Base-by-base conservation (phyloP, 1,284 basidiomycete genomes). In the Apiotrichum domesticum region DNA sequence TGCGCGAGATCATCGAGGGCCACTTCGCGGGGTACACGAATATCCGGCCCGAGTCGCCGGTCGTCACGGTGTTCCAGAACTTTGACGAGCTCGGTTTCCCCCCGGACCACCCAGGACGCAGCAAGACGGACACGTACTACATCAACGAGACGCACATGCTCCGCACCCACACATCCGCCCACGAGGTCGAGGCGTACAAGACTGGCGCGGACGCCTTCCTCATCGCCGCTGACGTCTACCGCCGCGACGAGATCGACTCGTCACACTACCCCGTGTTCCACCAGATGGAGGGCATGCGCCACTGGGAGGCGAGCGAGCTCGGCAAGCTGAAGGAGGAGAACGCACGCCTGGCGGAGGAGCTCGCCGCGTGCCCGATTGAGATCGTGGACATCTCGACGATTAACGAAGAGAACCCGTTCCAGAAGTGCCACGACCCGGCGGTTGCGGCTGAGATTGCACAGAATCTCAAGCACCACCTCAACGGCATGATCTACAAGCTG, bases 261-360 rank as follows among this genome's bases (percentile, higher is more conserved):
- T 90, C 87, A 8, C 96, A 99, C 76, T 98, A 98, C 75, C 96
- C 96, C 15, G 88, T 97, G 46, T 99, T 99, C 75, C 96, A 99
- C 77, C 96, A 99, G 78, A 92, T 97, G 80, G 96, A 99, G 75
- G 96, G 95, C 35, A 92, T 94, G 21, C 81, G 85, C 45, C 85
- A 97, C 51, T 93, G 54, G 79, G 63, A 70, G 13, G 87, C 81
- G 55, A 57, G 65, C 14, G 69, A 74, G 14, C 70, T 83, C 0
- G 68, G 69, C 4, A 63, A 70, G 32, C 73, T 80, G 51, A 51
- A 45, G 40, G 60, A 46, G 46, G 51, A 52, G 51, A 81, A 90
- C 65, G 82, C 77, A 40, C 78, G 79, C 43, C 81, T 97, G 32
- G 79, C 81, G 42, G 75, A 76, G 2, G 76, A 84, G 57, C 81